Conservation (phyloP, 768 basidiomycete species). For the Podaxis pistillaris region DNA sequence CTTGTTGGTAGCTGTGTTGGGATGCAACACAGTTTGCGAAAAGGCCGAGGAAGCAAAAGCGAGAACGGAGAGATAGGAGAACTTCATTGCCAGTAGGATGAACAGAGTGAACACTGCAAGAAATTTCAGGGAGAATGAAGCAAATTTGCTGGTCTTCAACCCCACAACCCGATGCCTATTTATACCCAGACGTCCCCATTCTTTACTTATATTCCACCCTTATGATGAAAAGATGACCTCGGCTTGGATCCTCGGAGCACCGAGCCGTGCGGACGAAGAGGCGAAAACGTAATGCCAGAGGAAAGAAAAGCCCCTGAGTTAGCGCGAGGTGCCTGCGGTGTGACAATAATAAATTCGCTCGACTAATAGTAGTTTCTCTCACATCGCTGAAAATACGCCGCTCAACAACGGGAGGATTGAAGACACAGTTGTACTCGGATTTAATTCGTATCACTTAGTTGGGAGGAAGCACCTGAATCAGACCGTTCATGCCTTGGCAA, state of each 20-base stretch:
- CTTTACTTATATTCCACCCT: background rate
- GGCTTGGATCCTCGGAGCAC: background rate
- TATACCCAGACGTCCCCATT: background rate
- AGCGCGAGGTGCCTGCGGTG: background rate
- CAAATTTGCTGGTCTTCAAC: background rate
- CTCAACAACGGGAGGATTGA: background rate
- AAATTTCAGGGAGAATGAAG: background rate
- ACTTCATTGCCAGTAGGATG: background rate
- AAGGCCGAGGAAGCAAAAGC: background rate
- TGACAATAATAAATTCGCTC: background rate
- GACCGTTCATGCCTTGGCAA: background rate
- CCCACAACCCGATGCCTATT: background rate
- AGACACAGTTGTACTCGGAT: background rate
- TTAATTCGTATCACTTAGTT: background rate
- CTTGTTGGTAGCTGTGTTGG: slow-evolving; percentile 18
- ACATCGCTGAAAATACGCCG: background rate
- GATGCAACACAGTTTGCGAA: background rate
- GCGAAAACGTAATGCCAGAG: background rate
- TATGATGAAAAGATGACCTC: background rate
- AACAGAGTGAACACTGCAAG: background rate
- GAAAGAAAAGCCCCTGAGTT: background rate
- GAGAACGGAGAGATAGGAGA: background rate
- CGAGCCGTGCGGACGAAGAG: background rate
- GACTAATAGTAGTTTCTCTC: background rate
- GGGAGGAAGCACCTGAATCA: background rate